Conservation (phyloP, 306 rosid genomes). For the Chamaecrista fasciculata region DNA sequence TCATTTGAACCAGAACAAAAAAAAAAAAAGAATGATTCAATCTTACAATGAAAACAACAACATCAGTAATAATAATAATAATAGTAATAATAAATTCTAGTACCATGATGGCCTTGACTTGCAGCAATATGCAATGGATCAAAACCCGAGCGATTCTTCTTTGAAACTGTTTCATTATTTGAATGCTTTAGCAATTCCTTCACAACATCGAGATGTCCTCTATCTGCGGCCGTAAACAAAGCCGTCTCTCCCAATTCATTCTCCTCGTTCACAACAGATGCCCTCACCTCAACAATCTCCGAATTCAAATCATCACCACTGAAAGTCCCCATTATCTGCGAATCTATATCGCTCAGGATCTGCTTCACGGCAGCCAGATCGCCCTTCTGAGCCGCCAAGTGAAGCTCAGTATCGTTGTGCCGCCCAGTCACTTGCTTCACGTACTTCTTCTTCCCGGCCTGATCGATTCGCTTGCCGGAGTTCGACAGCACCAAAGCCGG, state of each 20-base stretch:
- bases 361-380: slow-evolving; percentile 86
- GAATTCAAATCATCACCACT: slow-evolving; percentile 60
- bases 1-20: background rate
- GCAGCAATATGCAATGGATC: slow-evolving; percentile 96
- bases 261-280: slow-evolving; percentile 78
- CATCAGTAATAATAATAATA: background rate
- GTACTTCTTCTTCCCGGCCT: slow-evolving; percentile 93
- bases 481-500: slow-evolving; percentile 92
- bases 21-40: background rate
- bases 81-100: background rate
- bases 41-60: background rate
- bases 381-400: slow-evolving; percentile 91
- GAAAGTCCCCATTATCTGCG: slow-evolving; percentile 66
- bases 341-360: slow-evolving; percentile 72
- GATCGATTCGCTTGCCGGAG: slow-evolving; percentile 94
- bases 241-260: slow-evolving; percentile 91
- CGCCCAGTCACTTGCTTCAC: slow-evolving; percentile 98
- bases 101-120: slow-evolving; percentile 84
- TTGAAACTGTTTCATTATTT: slow-evolving; percentile 48
- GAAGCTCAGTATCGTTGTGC: slow-evolving; percentile 94
- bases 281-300: slow-evolving; percentile 91
- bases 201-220: slow-evolving; percentile 78
- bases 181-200: slow-evolving; percentile 80
- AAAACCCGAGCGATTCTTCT: slow-evolving; percentile 66
- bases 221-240: slow-evolving; percentile 83